These are phyloP conservation scores for Neocatenulostroma microsporum DNA, from an alignment of 2,329 filamentous ascomycete genomes.

Conservation along the genomic window DNA sequence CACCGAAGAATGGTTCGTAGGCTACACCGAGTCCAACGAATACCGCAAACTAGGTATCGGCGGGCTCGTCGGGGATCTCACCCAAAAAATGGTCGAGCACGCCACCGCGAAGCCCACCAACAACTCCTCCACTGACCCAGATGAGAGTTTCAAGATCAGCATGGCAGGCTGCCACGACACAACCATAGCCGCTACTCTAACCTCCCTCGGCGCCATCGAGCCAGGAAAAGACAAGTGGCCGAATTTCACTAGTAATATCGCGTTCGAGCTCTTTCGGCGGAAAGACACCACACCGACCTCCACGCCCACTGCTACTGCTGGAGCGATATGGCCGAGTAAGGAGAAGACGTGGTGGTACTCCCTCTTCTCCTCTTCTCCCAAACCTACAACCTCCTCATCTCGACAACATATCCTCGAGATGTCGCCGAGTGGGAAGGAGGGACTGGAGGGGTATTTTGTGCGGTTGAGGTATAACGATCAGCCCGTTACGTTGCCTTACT, in stretches of 20 bases:
- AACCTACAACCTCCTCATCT: slow-evolving; percentile 10
- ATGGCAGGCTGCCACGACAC: slow-evolving; percentile 90
- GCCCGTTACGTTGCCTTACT: slow-evolving; percentile 74
- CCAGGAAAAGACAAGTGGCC: slow-evolving; percentile 64
- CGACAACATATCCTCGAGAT: slow-evolving; percentile 54
- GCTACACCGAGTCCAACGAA: slow-evolving; percentile 75
- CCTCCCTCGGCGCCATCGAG: slow-evolving; percentile 71
- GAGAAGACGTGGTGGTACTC: slow-evolving; percentile 23
- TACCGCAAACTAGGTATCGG: slow-evolving; percentile 89
- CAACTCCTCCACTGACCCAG: background rate
- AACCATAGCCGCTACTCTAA: slow-evolving; percentile 71
- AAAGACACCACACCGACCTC: slow-evolving; percentile 21
- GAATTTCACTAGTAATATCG: slow-evolving; percentile 85
- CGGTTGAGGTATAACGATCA: slow-evolving; percentile 85
- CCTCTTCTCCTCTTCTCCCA: slow-evolving; percentile 21
- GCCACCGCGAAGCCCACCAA: slow-evolving; percentile 28
- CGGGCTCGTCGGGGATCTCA: slow-evolving; percentile 72
- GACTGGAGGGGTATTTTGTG: slow-evolving; percentile 72
- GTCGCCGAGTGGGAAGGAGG: slow-evolving; percentile 48
- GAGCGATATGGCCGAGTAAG: slow-evolving; percentile 14
- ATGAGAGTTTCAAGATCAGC: slow-evolving; percentile 58
- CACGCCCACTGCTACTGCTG: slow-evolving; percentile 15
- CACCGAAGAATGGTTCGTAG: slow-evolving; percentile 87
- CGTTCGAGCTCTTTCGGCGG: slow-evolving; percentile 77
- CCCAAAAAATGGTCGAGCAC: slow-evolving; percentile 44